phyloP scores from a whole-genome alignment of 371 early-diverging fungal species.

The Rozella allomycis region DNA sequence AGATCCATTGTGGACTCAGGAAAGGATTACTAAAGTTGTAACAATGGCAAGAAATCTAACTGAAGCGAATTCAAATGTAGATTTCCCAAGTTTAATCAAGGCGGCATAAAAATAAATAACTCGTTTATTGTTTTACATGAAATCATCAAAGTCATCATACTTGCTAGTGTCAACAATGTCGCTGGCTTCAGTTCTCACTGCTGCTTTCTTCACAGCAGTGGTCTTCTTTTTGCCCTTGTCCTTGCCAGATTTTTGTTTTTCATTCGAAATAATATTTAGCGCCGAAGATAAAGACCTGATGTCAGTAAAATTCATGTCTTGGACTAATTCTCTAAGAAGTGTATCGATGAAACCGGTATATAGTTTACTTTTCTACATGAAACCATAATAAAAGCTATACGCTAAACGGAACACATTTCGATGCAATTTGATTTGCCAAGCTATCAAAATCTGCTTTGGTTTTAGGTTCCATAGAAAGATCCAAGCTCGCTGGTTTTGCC shows the following conservation, averaged over 20 bases:
- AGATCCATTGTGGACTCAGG: too few relatives aligned
- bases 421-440: slow-evolving; percentile 40
- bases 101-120: too few relatives aligned
- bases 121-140: too few relatives aligned
- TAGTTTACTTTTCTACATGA: too few relatives aligned
- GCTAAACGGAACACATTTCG: slow-evolving; percentile 36
- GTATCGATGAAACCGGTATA: slow-evolving; percentile 49
- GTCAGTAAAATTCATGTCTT: slow-evolving; percentile 56
- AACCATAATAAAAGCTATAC: slow-evolving; percentile 2
- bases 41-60: too few relatives aligned
- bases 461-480: slow-evolving; percentile 47
- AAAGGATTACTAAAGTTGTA: too few relatives aligned
- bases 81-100: too few relatives aligned
- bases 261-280: slow-evolving; percentile 59
- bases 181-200: not conserved
- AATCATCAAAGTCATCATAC: not conserved
- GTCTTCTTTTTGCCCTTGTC: slow-evolving; percentile 41
- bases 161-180: not conserved
- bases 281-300: slow-evolving; percentile 50
- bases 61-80: too few relatives aligned
- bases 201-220: not conserved
- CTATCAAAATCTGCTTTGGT: slow-evolving; percentile 60
- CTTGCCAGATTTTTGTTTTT: slow-evolving; percentile 43
- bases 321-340: slow-evolving; percentile 48
- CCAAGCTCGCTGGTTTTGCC: too few relatives aligned